phyloP scores from a whole-genome alignment of 2,329 filamentous ascomycete species.

The Sporothrix mexicana region DNA sequence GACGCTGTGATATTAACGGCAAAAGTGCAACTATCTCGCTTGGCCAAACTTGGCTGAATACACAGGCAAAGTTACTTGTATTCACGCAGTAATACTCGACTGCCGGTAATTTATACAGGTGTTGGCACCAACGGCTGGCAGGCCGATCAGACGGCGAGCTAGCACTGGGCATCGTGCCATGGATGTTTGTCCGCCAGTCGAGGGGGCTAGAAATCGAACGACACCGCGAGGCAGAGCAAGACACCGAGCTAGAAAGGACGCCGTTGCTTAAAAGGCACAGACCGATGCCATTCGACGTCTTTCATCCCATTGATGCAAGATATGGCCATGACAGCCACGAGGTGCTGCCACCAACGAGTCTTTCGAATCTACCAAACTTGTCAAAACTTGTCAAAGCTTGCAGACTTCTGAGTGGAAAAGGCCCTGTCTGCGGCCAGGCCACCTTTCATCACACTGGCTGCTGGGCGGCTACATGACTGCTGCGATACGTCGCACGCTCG shows the following conservation, averaged over 20 bases:
- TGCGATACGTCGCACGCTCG: constrained; percentile 26
- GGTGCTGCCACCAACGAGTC: not conserved
- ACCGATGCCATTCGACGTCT: not conserved
- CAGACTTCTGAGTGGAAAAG: not conserved
- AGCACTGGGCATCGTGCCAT: constrained; percentile 27
- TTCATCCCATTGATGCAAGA: constrained; percentile 2
- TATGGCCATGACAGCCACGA: not conserved
- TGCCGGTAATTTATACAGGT: not conserved
- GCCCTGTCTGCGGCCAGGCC: constrained; percentile 19
- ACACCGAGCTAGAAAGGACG: not conserved
- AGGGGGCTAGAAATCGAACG: constrained; percentile 23
- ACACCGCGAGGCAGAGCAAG: not conserved
- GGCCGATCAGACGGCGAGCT: not conserved
- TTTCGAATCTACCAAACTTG: too few species aligned
- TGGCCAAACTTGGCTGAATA: too few species aligned
- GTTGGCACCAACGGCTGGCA: constrained; percentile 3
- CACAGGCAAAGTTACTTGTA: too few species aligned
- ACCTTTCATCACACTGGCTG: constrained; percentile 19
- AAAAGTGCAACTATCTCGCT: not conserved
- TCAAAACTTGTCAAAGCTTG: too few species aligned
- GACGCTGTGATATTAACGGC: not conserved
- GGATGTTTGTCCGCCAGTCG: not conserved
- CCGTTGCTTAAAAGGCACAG: not conserved
- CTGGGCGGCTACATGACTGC: constrained; percentile 25
- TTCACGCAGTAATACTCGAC: too few species aligned